Conservation (phyloP, 768 basidiomycete species). For the Heimioporus sp. region DNA sequence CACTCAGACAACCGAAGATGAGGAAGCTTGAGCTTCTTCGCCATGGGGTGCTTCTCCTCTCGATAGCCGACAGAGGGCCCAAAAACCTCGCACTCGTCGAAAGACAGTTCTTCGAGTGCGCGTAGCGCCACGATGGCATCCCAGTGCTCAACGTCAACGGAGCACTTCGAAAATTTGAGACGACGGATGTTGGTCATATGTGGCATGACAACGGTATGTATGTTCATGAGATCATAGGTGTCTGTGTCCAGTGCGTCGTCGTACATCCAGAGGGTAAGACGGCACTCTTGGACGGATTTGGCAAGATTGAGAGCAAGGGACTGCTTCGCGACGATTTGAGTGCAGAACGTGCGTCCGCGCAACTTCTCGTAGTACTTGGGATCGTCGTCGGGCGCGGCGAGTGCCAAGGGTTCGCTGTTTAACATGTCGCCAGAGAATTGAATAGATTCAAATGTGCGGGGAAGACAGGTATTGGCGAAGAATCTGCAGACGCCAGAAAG, state of each 20-base stretch:
- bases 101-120: conserved; percentile 18
- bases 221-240: neutral
- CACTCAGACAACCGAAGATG: conserved; percentile 3
- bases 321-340: conserved; percentile 23
- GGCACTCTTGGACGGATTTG: conserved; percentile 26
- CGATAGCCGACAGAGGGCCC: neutral
- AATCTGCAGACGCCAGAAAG: conserved; percentile 44
- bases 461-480: conserved; percentile 38
- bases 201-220: conserved; percentile 4
- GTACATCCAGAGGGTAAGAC: conserved; percentile 3
- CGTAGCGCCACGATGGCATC: conserved; percentile 5
- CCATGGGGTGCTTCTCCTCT: too few species aligned
- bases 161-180: conserved; percentile 9
- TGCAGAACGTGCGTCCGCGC: conserved; percentile 19
- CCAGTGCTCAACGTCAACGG: conserved; percentile 16
- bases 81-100: neutral
- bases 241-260: neutral
- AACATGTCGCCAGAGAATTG: conserved; percentile 6
- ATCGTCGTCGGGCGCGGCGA: conserved; percentile 8
- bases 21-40: neutral
- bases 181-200: conserved; percentile 19
- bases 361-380: neutral
- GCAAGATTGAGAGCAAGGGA: conserved; percentile 31
- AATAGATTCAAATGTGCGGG: conserved; percentile 40
- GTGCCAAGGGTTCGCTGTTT: too few species aligned